Percentiles rank a stretch among this genome's conserved stretches.
phyloP scores from a whole-genome alignment of 2,329 filamentous ascomycete genomes.

The Aureobasidium sp. region DNA sequence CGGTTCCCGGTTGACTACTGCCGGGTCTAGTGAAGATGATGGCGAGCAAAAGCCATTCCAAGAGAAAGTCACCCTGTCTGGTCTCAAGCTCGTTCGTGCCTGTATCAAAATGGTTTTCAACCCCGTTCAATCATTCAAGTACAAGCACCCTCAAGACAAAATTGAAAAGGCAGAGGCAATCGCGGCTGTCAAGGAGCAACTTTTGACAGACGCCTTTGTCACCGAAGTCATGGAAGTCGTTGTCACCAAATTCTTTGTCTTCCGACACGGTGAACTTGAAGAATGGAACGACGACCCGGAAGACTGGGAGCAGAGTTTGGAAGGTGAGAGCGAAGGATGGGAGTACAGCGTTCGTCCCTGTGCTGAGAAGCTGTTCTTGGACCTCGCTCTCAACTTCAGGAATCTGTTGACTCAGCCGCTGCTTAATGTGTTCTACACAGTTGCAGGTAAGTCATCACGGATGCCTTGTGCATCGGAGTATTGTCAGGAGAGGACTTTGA shows the following conservation, averaged over 20 bases:
- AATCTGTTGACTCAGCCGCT: slow-evolving; percentile 69
- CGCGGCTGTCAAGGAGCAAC: slow-evolving; percentile 58
- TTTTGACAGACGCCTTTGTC: slow-evolving; percentile 71
- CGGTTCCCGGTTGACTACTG: slow-evolving; percentile 44
- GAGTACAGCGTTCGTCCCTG: slow-evolving; percentile 90
- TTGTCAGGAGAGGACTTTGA: not conserved
- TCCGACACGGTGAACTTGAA: slow-evolving; percentile 74
- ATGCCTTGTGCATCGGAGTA: not conserved
- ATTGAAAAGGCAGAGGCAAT: slow-evolving; percentile 66
- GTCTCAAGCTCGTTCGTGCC: slow-evolving; percentile 69
- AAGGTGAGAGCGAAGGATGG: slow-evolving; percentile 70
- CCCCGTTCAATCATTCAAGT: slow-evolving; percentile 74
- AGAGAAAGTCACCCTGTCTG: slow-evolving; percentile 76
- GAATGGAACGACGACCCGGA: slow-evolving; percentile 94
- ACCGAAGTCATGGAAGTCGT: slow-evolving; percentile 74
- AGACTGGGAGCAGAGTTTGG: slow-evolving; percentile 89
- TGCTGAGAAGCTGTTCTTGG: slow-evolving; percentile 87
- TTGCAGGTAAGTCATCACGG: slow-evolving; percentile 49
- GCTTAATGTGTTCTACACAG: slow-evolving; percentile 71
- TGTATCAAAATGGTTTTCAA: slow-evolving; percentile 81
- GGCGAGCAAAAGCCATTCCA: slow-evolving; percentile 40
- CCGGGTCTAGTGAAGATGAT: slow-evolving; percentile 36
- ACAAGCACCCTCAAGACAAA: slow-evolving; percentile 64
- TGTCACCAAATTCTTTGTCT: slow-evolving; percentile 81
- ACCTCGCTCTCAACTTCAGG: slow-evolving; percentile 85